These are phyloP conservation scores for Cornus suecica DNA, from an alignment of 148 eudicot genomes.

Conservation along the genomic window DNA sequence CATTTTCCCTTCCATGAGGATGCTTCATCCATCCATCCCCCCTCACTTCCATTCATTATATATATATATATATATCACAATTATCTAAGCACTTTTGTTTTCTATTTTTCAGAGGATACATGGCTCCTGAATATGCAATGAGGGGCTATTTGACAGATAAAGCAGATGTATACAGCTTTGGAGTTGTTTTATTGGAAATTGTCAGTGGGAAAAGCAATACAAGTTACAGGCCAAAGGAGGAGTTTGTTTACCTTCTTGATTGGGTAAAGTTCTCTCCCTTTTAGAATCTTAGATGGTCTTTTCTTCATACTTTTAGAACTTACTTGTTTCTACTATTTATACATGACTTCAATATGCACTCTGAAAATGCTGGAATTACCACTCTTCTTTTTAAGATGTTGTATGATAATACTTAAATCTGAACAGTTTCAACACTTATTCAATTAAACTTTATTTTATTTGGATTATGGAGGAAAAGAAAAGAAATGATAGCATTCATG, in stretches of 20 bases:
- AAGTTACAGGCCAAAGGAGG: conserved; percentile 70
- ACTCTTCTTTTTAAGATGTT: too few species aligned
- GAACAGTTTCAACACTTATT: too few species aligned
- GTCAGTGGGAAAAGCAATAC: conserved; percentile 89
- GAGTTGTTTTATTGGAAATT: conserved; percentile 71
- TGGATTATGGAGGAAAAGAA: too few species aligned
- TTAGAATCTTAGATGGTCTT: background rate
- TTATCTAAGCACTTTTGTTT: background rate
- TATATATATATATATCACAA: too few species aligned
- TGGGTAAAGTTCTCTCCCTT: conserved; percentile 42
- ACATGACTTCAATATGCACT: too few species aligned
- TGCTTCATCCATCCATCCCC: too few species aligned
- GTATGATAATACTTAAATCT: too few species aligned
- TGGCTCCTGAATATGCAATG: conserved; percentile 97
- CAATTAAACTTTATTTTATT: too few species aligned
- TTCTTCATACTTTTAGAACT: background rate
- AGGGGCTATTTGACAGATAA: conserved; percentile 85
- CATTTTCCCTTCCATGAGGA: too few species aligned
- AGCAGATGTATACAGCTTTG: conserved; percentile 91
- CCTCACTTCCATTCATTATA: too few species aligned
- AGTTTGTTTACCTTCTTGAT: conserved; percentile 82
- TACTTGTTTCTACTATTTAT: background rate
- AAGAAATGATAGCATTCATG: too few species aligned
- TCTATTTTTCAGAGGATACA: conserved; percentile 61
- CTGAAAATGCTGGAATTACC: too few species aligned